These are phyloP conservation scores for Lathyrus tuberosus DNA, from an alignment of 306 rosid genomes.

Conservation along the genomic window DNA sequence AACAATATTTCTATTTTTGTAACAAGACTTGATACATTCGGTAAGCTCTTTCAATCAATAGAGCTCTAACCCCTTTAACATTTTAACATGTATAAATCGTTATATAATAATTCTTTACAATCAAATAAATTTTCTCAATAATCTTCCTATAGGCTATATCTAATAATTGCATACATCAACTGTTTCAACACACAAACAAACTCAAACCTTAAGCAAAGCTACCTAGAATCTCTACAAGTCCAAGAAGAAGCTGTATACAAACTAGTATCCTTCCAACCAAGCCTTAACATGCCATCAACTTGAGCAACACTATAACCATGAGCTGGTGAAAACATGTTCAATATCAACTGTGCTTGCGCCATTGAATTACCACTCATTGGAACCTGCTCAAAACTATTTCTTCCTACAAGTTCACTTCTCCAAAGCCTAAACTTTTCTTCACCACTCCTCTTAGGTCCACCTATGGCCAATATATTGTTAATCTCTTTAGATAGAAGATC, in stretches of 20 bases:
- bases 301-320: constrained; percentile 74
- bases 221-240: constrained; percentile 56
- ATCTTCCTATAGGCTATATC: constrained; percentile 13
- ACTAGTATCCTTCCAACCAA: constrained; percentile 87
- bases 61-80: too few relatives aligned
- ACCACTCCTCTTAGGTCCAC: constrained; percentile 83
- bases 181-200: neutral
- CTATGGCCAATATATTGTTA: constrained; percentile 75
- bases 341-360: constrained; percentile 86
- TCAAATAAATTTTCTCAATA: constrained; percentile 18
- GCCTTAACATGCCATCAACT: constrained; percentile 73
- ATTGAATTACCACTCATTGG: constrained; percentile 77
- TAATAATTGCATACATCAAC: neutral
- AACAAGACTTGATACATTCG: too few relatives aligned
- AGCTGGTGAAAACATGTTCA: constrained; percentile 68
- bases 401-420: constrained; percentile 69
- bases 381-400: constrained; percentile 54
- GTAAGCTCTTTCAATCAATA: too few relatives aligned
- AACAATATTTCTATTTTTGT: too few relatives aligned
- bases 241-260: constrained; percentile 91
- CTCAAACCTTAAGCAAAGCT: constrained; percentile 11
- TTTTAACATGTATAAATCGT: too few relatives aligned
- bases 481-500: constrained; percentile 60
- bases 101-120: neutral
- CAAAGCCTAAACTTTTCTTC: constrained; percentile 76